These are phyloP conservation scores for Trypanosoma theileri DNA, from an alignment of 208 protist genomes.

Conservation along the genomic window DNA sequence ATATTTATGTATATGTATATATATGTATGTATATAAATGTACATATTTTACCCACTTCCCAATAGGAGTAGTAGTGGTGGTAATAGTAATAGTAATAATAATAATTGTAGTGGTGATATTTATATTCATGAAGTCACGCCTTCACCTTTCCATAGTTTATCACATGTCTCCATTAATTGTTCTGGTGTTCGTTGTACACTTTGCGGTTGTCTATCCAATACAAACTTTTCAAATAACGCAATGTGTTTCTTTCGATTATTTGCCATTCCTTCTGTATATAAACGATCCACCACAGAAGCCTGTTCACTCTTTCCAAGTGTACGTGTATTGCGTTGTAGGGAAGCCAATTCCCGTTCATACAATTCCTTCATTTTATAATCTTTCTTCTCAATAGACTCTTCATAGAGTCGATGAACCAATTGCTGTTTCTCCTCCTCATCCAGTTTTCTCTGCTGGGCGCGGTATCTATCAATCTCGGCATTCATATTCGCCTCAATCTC, in stretches of 20 bases:
- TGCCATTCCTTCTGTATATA: conserved; percentile 81
- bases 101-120: no score
- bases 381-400: conserved; percentile 58
- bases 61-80: no score
- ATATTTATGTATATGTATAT: no score
- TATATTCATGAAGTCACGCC: conserved; percentile 35
- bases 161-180: conserved; percentile 44
- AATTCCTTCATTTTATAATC: conserved; percentile 50
- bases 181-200: conserved; percentile 30
- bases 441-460: conserved; percentile 37
- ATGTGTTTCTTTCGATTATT: conserved; percentile 74
- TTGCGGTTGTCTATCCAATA: conserved; percentile 38
- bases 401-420: conserved; percentile 70
- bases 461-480: conserved; percentile 45
- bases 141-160: conserved; percentile 66
- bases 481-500: conserved; percentile 52
- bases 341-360: conserved; percentile 37
- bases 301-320: conserved; percentile 49
- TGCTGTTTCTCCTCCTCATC: conserved; percentile 39
- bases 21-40: no score
- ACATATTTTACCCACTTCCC: no score
- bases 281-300: conserved; percentile 35
- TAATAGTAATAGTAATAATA: no score
- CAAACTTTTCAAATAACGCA: conserved; percentile 75
- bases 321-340: conserved; percentile 29